Evolutionary conservation across 2,329 filamentous ascomycete genomes (phyloP).

Genomic region (Diplodia intermedia): DNA sequence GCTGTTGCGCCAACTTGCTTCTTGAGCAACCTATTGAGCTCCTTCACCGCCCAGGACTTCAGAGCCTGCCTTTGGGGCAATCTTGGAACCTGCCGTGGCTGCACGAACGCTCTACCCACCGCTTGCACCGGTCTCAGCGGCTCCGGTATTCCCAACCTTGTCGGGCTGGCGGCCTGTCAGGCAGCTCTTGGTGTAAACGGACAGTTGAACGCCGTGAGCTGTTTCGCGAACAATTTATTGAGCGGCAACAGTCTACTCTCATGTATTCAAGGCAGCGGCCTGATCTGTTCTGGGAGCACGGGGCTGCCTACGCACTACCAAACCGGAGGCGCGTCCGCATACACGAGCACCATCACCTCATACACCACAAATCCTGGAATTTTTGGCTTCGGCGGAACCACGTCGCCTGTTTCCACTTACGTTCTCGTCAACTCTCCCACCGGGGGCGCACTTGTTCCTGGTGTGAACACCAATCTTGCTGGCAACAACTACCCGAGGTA

Average conservation of each 20-base stretch:
- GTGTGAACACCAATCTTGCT: background rate
- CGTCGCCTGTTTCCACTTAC: background rate
- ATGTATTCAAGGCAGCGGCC: background rate
- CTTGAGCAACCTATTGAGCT: background rate
- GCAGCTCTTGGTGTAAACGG: slow-evolving; percentile 1
- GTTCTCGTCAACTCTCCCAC: background rate
- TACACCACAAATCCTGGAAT: background rate
- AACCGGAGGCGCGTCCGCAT: background rate
- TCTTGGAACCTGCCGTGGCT: background rate
- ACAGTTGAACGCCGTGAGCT: background rate
- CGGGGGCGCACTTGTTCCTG: background rate
- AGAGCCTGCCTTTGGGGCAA: background rate
- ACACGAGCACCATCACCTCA: background rate
- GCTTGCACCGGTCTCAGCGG: background rate
- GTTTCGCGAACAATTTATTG: background rate
- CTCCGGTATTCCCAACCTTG: no score
- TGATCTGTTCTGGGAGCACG: background rate
- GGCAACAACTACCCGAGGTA: background rate
- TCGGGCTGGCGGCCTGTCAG: background rate
- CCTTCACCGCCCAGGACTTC: background rate
- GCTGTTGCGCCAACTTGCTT: background rate
- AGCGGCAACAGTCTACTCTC: background rate
- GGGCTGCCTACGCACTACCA: background rate
- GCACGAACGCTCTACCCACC: background rate
- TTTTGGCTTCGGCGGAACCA: background rate